phyloP scores from a whole-genome alignment of 1,139 yeast species.

The Pichia sp. region DNA sequence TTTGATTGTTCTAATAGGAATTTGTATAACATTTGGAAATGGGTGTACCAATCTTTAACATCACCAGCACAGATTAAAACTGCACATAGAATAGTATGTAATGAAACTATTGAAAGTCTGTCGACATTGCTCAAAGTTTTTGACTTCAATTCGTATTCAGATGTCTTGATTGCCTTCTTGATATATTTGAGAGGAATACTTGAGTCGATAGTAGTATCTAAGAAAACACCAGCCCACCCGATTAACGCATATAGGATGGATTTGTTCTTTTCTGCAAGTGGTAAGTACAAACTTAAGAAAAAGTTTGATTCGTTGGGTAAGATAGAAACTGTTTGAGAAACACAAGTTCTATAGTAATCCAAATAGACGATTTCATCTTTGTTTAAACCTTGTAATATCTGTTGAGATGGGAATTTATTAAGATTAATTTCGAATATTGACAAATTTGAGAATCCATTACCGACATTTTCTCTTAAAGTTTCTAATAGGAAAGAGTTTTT shows the following conservation, averaged over 20 bases:
- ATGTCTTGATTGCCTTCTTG: constrained; percentile 14
- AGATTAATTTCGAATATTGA: constrained; percentile 3
- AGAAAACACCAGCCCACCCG: constrained; percentile 40
- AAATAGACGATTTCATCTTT: constrained; percentile 21
- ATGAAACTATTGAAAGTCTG: constrained; percentile 18
- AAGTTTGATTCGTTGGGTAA: constrained; percentile 41
- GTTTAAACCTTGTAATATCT: constrained; percentile 10
- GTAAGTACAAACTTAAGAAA: constrained; percentile 42
- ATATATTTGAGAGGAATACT: constrained; percentile 15
- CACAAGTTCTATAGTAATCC: constrained; percentile 23
- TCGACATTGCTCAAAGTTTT: constrained; percentile 19
- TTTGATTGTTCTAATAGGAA: constrained; percentile 36
- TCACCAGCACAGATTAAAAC: constrained; percentile 43
- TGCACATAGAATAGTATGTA: constrained; percentile 26
- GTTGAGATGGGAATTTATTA: constrained; percentile 10
- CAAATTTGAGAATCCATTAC: background rate
- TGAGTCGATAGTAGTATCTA: constrained; percentile 18
- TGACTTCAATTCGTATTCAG: constrained; percentile 7
- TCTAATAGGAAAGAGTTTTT: constrained; percentile 4
- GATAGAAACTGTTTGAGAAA: constrained; percentile 28
- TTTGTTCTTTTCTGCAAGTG: constrained; percentile 40
- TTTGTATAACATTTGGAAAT: constrained; percentile 42
- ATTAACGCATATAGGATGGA: constrained; percentile 41
- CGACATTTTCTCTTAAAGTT: constrained; percentile 1
- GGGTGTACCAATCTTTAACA: constrained; percentile 38